Base-by-base conservation (phyloP, 345 rosid genomes). In the Combretum micranthum region DNA sequence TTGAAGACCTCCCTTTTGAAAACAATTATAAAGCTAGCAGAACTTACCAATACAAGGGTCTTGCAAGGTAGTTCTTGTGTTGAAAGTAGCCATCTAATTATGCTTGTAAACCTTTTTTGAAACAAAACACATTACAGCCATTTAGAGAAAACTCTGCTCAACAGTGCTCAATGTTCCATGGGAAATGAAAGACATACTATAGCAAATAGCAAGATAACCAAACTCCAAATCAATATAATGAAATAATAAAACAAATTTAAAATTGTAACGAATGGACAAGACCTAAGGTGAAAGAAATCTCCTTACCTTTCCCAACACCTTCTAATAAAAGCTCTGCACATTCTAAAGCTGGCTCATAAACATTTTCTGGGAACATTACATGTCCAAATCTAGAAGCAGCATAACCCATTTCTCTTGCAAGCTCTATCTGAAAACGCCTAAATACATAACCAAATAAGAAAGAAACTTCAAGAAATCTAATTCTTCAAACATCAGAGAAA, bases 351-450 rank as follows among this genome's bases (percentile, higher is more conserved):
- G 99, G 99, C 75, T 89, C 94, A 46, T 89, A 75, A 68, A 83
- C 97, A 80, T 93, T 93, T 78, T 93, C 99, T 50, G 97, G 99
- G 69, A 93, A 93, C 97, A 93, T 93, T 45, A 93, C 90, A 69
- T 89, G 99, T 56, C 99, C 99, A 63, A 72, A 93, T 85, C 97
- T 83, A 59, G 95, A 94, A 71, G 90, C 91, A 79, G 97, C 80
- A 76, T 89, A 89, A 45, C 97, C 99, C 88, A 89, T 79, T 60
- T 86, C 99, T 76, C 92, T 78, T 61, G 97, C 96, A 61, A 93
- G 92, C 83, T 93, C 97, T 76, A 79, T 83, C 99, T 88, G 94
- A 75, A 84, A 83, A 67, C 85, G 69, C 90, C 91, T 85, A 87
- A 82, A 75, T 63, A 67, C 71, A 66, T 56, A 70, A 67, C 61